A percentile compares a stretch with the other conserved stretches of the same genome.
phyloP scores from a whole-genome alignment of 164 flowering plant genomes.

The Litsea cubeba region DNA sequence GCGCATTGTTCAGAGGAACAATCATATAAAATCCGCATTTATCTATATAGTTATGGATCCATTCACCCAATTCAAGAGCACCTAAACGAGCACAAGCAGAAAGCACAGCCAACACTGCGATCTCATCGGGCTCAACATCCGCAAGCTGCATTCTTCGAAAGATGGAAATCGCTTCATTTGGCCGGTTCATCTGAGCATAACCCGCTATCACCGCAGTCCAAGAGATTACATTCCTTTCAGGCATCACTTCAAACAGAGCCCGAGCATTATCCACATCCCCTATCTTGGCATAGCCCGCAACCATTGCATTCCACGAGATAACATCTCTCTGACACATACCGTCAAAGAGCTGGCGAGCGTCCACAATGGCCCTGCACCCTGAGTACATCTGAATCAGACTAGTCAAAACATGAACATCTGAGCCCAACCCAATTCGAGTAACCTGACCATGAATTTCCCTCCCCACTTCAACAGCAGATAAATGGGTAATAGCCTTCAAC shows the following conservation, averaged over 20 bases:
- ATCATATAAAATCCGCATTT: constrained; percentile 23
- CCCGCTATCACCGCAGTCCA: constrained; percentile 59
- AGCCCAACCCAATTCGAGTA: constrained; percentile 30
- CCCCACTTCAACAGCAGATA: constrained; percentile 25
- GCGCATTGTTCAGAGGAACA: constrained; percentile 43
- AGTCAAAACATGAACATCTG: constrained; percentile 32
- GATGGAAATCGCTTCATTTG: constrained; percentile 40
- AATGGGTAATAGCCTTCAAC: constrained; percentile 37
- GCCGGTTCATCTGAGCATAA: constrained; percentile 36
- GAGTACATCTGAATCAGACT: constrained; percentile 50
- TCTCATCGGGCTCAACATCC: constrained; percentile 51
- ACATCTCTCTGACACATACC: constrained; percentile 24
- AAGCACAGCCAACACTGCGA: constrained; percentile 52
- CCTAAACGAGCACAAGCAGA: constrained; percentile 67
- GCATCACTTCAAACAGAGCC: constrained; percentile 47
- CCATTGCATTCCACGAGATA: constrained; percentile 54
- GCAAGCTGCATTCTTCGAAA: constrained; percentile 50
- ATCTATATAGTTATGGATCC: constrained; percentile 42
- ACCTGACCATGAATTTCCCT: constrained; percentile 42
- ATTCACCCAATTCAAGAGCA: constrained; percentile 49
- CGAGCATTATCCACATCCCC: constrained; percentile 43
- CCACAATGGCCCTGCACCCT: constrained; percentile 22
- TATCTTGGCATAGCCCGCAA: constrained; percentile 44
- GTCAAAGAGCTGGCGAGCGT: constrained; percentile 47
- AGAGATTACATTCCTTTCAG: constrained; percentile 48